Evolutionary conservation across 306 rosid species (phyloP), one percentile per base, ranked within the genome.

Genomic region (peach (Prunus persica)): DNA sequence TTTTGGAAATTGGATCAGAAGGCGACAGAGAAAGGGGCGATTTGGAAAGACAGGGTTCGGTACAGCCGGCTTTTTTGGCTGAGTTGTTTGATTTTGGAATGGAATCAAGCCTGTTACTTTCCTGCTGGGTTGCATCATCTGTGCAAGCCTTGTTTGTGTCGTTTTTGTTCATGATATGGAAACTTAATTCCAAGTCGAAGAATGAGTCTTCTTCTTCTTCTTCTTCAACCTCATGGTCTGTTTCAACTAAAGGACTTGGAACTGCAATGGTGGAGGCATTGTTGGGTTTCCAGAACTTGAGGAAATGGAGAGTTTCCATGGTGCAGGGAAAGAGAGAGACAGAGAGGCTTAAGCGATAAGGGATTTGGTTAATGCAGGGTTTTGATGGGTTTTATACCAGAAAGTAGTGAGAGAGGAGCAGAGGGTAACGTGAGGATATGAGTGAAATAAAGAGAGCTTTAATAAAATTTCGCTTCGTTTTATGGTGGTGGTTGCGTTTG

Each of bases 111-210:
- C 13, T 28, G 72, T 60, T 19, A 43, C 77, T 20, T 62, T 78
- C 76, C 8, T 63, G 79, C 14, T 43, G 60, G 65, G 66, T 52
- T 68, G 43, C 76, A 73, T 11, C 69, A 46, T 81, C 73, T 47
- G 82, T 20, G 81, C 63, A 20, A 70, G 18, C 47, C 49, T 0
- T 28, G 55, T 0, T 78, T 67, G 20, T 8, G 41, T 34, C 8
- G 41, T 34, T 78, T 76, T 78, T 41, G 49, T 73, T 79, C 85
- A 72, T 71, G 80, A 45, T 81, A 56, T 13, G 65, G 78, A 18
- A 72, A 64, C 86, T 70, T 60, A 93, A 83, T 80, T 94, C 94
- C 82, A 94, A 86, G 67, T 94, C 98, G 74, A 94, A 90, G 93
- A 91, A 90, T 0, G 98, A 94, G 79, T 94, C 98, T 41, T 84